A percentile compares a stretch with the other conserved stretches of the same genome.
Conservation (phyloP, 2,329 filamentous ascomycete genomes). For the Penicillium sp. region DNA sequence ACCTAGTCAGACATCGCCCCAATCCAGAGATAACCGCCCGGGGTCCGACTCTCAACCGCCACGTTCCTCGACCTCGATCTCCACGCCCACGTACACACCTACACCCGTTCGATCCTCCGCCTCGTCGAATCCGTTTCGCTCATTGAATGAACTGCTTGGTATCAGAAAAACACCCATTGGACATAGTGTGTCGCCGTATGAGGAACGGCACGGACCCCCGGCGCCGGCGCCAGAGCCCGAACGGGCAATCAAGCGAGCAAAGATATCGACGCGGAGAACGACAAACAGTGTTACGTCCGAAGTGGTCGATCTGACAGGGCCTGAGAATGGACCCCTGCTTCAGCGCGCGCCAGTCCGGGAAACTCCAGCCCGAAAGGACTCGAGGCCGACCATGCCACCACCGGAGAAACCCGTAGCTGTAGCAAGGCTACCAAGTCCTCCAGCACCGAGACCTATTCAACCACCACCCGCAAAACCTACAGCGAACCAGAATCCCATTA, state of each 20-base stretch:
- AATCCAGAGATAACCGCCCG: constrained; percentile 22
- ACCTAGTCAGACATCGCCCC: constrained; percentile 30
- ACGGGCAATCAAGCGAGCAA: constrained; percentile 37
- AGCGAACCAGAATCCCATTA: background rate
- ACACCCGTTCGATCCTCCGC: constrained; percentile 24
- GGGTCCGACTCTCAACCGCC: constrained; percentile 30
- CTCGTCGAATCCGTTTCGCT: constrained; percentile 51
- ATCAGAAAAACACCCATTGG: constrained; percentile 64
- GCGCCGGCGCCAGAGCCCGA: constrained; percentile 21
- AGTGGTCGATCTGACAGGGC: constrained; percentile 26
- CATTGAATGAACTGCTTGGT: constrained; percentile 64
- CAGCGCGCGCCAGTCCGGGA: background rate
- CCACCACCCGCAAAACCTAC: background rate
- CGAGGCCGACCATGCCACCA: background rate
- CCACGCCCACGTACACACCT: constrained; percentile 43
- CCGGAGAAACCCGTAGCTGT: background rate
- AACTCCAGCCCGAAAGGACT: background rate
- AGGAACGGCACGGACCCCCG: constrained; percentile 37
- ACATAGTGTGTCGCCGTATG: constrained; percentile 67
- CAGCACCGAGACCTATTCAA: background rate
- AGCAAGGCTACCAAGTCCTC: background rate
- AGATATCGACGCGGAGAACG: constrained; percentile 12
- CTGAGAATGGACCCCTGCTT: background rate
- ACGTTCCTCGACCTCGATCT: constrained; percentile 25
- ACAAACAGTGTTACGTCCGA: constrained; percentile 8